phyloP scores from a whole-genome alignment of 768 basidiomycete genomes.

The Daedaleopsis nitida region DNA sequence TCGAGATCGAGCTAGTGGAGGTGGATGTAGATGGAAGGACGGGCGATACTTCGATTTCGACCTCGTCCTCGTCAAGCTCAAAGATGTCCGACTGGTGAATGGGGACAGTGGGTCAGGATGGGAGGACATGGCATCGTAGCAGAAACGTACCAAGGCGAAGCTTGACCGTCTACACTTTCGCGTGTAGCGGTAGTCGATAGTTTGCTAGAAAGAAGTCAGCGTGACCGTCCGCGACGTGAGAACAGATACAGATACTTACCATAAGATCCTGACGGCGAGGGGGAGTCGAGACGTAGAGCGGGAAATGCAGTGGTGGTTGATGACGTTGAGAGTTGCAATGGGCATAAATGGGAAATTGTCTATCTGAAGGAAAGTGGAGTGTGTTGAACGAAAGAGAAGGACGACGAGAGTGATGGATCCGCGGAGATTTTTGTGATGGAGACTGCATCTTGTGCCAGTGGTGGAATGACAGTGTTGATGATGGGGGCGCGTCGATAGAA shows the following conservation, averaged over 20 bases:
- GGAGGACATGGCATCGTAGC: neutral
- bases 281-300: neutral
- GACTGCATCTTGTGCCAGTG: slow-evolving; percentile 11
- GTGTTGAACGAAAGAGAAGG: slow-evolving; percentile 9
- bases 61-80: slow-evolving; percentile 24
- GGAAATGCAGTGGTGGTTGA: slow-evolving; percentile 2
- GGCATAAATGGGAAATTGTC: slow-evolving; percentile 20
- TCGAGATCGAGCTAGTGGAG: slow-evolving; percentile 15
- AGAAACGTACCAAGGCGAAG: slow-evolving; percentile 20
- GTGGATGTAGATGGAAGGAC: slow-evolving; percentile 16
- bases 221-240: neutral
- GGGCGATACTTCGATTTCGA: slow-evolving; percentile 23
- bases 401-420: neutral
- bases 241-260: slow-evolving; percentile 4
- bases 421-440: neutral
- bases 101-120: neutral
- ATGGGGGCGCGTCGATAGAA: slow-evolving; percentile 1
- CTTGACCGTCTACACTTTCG: slow-evolving; percentile 16
- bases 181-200: slow-evolving; percentile 17
- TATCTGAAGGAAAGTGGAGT: slow-evolving; percentile 13
- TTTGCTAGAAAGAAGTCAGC: slow-evolving; percentile 7
- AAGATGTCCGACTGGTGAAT: slow-evolving; percentile 23
- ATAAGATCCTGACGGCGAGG: slow-evolving; percentile 10
- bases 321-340: slow-evolving; percentile 18
- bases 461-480: slow-evolving; percentile 1